phyloP scores from a whole-genome alignment of 176 grass and related monocot genomes.

The Urochloa ruziziensis region DNA sequence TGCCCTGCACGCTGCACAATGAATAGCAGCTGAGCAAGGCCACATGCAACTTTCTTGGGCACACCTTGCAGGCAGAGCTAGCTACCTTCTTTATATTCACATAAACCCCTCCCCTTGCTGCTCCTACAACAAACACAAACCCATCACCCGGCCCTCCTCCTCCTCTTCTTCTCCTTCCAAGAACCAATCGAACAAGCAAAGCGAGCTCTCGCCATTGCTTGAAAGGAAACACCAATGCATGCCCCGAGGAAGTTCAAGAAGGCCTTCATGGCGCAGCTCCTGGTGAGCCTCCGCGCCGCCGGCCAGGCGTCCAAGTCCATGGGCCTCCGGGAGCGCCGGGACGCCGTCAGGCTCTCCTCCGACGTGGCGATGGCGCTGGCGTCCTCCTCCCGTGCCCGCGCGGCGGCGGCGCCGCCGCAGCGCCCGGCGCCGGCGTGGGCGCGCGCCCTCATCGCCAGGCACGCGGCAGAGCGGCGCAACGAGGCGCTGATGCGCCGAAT shows the following conservation, averaged over 20 bases:
- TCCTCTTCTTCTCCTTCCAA: background rate
- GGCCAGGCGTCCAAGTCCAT: constrained; percentile 44
- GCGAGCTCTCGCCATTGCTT: background rate
- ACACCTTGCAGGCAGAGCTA: background rate
- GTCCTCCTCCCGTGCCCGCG: background rate
- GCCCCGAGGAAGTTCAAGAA: constrained; percentile 42
- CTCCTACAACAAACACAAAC: constrained; percentile 8
- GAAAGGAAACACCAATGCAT: constrained; percentile 16
- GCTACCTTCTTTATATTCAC: constrained; percentile 27
- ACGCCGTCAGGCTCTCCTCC: constrained; percentile 43
- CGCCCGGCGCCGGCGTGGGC: constrained; percentile 2
- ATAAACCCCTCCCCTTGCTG: constrained; percentile 17
- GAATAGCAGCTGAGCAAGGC: constrained; percentile 28
- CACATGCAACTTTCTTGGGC: constrained; percentile 40
- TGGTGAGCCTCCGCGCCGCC: constrained; percentile 36
- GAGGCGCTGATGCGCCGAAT: constrained; percentile 35
- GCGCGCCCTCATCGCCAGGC: constrained; percentile 32
- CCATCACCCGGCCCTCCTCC: background rate
- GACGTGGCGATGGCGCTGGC: constrained; percentile 50
- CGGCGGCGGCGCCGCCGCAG: background rate
- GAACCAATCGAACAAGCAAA: background rate
- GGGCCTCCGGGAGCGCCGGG: constrained; percentile 37
- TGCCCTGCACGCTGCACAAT: constrained; percentile 10
- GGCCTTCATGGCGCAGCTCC: constrained; percentile 43
- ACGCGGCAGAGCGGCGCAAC: constrained; percentile 38